Evolutionary conservation across 2,329 filamentous ascomycete genomes (phyloP).

Genomic region (Verticillium nonalfalfae): DNA sequence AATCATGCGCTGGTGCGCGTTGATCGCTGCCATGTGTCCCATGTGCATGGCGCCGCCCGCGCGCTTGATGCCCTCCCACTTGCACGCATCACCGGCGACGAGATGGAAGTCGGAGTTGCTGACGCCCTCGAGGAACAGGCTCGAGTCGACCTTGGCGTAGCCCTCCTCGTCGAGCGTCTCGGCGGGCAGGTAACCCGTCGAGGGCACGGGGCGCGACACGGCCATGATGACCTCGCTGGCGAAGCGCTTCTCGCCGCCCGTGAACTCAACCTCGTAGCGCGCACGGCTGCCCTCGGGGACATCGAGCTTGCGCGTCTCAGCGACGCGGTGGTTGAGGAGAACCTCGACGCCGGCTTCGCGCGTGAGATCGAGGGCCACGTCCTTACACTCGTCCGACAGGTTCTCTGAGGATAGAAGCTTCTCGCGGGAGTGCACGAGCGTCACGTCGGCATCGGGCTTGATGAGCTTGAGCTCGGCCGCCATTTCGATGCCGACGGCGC

Average conservation of each 20-base stretch:
- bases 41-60: constrained; percentile 71
- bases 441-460: constrained; percentile 60
- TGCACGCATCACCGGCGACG: constrained; percentile 61
- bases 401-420: constrained; percentile 68
- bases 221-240: constrained; percentile 65
- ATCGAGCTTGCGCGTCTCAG: constrained; percentile 37
- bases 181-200: constrained; percentile 55
- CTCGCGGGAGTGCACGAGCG: constrained; percentile 65
- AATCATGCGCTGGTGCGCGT: constrained; percentile 59
- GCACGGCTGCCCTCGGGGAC: constrained; percentile 29
- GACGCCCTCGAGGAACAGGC: constrained; percentile 43
- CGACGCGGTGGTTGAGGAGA: constrained; percentile 54
- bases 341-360: constrained; percentile 58
- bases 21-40: constrained; percentile 59
- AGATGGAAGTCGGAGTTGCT: constrained; percentile 58
- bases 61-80: constrained; percentile 75
- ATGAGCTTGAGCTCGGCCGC: constrained; percentile 69
- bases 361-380: constrained; percentile 51
- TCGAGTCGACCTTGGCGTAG: constrained; percentile 56
- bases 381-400: constrained; percentile 63
- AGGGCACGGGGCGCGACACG: constrained; percentile 56
- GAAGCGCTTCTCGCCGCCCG: constrained; percentile 51
- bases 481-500: constrained; percentile 78
- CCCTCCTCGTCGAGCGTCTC: constrained; percentile 56
- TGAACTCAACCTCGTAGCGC: constrained; percentile 47